Percentiles rank a stretch among this genome's conserved stretches.
These are phyloP conservation scores for Penicillium fuscoglaucum DNA, from an alignment of 2,329 filamentous ascomycete genomes.

Conservation along the genomic window DNA sequence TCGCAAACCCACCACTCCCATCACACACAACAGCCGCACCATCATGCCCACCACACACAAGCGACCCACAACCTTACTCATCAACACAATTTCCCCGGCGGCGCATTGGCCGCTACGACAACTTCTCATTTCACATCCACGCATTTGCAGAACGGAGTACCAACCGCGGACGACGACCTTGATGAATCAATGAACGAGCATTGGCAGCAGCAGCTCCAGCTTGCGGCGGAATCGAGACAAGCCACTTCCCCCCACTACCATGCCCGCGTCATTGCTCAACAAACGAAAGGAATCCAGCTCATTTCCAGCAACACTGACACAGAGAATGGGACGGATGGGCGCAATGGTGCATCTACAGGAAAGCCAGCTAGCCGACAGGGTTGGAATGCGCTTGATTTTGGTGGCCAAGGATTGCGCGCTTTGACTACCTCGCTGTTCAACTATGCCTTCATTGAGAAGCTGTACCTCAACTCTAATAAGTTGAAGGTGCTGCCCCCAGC, in stretches of 20 bases:
- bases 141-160: slow-evolving; percentile 62
- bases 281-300: slow-evolving; percentile 48
- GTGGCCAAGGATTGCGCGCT: slow-evolving; percentile 88
- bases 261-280: slow-evolving; percentile 49
- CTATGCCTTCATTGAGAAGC: slow-evolving; percentile 85
- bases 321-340: slow-evolving; percentile 54
- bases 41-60: slow-evolving; percentile 47
- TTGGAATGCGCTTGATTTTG: slow-evolving; percentile 92
- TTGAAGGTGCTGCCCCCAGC: slow-evolving; percentile 74
- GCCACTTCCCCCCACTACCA: slow-evolving; percentile 72
- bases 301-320: slow-evolving; percentile 51
- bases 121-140: slow-evolving; percentile 60
- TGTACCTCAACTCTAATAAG: slow-evolving; percentile 93
- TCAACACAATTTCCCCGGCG: slow-evolving; percentile 53
- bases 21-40: slow-evolving; percentile 46
- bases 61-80: slow-evolving; percentile 47
- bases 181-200: slow-evolving; percentile 66
- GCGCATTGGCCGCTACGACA: slow-evolving; percentile 46
- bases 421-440: slow-evolving; percentile 77
- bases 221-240: slow-evolving; percentile 72
- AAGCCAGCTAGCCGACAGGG: slow-evolving; percentile 65
- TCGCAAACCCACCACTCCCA: slow-evolving; percentile 49
- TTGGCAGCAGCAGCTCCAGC: slow-evolving; percentile 83
- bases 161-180: slow-evolving; percentile 55
- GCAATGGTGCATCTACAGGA: slow-evolving; percentile 65